Evolutionary conservation across 352 stramenopile species (phyloP).

Genomic region (Aphanomyces cochlioides): DNA sequence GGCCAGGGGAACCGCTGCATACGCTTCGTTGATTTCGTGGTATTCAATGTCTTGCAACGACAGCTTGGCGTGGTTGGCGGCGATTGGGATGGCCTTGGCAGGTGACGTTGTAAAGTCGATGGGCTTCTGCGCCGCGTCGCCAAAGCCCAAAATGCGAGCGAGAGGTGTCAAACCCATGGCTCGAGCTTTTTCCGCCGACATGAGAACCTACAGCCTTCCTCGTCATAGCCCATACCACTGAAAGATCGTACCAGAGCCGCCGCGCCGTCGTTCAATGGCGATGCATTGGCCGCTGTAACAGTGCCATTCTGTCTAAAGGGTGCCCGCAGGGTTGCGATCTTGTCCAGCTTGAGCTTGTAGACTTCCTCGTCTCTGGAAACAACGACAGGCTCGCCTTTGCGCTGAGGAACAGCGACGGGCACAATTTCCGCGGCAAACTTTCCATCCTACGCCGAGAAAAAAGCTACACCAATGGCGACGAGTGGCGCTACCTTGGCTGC

Average conservation of each 20-base stretch:
- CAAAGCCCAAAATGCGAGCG: constrained; percentile 65
- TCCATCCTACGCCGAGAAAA: constrained; percentile 38
- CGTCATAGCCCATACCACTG: too few species aligned
- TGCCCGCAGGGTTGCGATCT: constrained; percentile 78
- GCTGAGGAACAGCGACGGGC: constrained; percentile 64
- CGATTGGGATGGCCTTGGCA: constrained; percentile 87
- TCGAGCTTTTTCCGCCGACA: constrained; percentile 76
- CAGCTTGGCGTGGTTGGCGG: constrained; percentile 70
- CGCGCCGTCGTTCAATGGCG: constrained; percentile 94
- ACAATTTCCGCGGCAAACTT: constrained; percentile 82
- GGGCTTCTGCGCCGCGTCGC: constrained; percentile 72
- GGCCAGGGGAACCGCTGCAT: constrained; percentile 91
- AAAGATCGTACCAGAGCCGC: constrained; percentile 57
- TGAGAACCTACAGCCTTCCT: constrained; percentile 60
- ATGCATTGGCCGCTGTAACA: constrained; percentile 94
- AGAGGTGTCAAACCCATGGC: constrained; percentile 56
- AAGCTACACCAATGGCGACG: constrained; percentile 20
- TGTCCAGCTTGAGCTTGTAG: constrained; percentile 71
- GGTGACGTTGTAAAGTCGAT: constrained; percentile 93
- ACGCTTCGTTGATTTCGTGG: constrained; percentile 98
- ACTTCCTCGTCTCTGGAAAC: constrained; percentile 89
- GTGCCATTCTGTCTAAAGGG: constrained; percentile 90
- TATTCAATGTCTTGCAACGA: constrained; percentile 87
- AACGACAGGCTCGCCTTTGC: constrained; percentile 37
- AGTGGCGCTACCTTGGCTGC: constrained; percentile 32